These are phyloP conservation scores for Salix arbutifolia DNA, from an alignment of 345 rosid genomes.

Conservation along the genomic window DNA sequence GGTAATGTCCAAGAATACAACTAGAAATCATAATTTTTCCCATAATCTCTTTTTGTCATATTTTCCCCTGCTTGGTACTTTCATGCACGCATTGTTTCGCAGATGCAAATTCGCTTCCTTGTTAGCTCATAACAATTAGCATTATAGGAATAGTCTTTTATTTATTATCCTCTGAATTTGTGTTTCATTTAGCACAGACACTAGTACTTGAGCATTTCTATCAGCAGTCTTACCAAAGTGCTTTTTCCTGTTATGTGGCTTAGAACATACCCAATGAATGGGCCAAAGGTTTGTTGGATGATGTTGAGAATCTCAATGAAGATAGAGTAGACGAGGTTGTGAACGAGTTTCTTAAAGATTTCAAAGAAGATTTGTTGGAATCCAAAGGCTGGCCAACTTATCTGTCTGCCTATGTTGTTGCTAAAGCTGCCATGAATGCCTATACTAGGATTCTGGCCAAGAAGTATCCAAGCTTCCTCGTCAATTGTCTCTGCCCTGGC, in stretches of 20 bases:
- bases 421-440: constrained; percentile 33
- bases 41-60: background rate
- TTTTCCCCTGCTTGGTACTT: background rate
- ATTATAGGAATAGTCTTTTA: background rate
- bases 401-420: constrained; percentile 21
- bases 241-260: background rate
- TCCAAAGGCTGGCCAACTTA: constrained; percentile 35
- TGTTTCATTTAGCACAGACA: background rate
- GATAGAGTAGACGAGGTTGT: constrained; percentile 29
- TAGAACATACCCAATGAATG: constrained; percentile 24
- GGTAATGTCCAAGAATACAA: background rate
- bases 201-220: background rate
- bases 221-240: background rate
- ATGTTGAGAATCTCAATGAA: constrained; percentile 25
- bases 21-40: background rate
- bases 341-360: constrained; percentile 22
- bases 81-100: too few relatives aligned
- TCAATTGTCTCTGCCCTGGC: constrained; percentile 39
- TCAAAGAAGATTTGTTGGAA: constrained; percentile 23
- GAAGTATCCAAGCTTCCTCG: constrained; percentile 17
- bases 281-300: constrained; percentile 24
- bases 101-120: background rate
- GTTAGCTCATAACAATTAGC: background rate
- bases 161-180: too few relatives aligned
- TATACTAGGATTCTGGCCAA: constrained; percentile 39